These are phyloP conservation scores for Citropsis articulata DNA, from an alignment of 345 rosid species.

Conservation along the genomic window DNA sequence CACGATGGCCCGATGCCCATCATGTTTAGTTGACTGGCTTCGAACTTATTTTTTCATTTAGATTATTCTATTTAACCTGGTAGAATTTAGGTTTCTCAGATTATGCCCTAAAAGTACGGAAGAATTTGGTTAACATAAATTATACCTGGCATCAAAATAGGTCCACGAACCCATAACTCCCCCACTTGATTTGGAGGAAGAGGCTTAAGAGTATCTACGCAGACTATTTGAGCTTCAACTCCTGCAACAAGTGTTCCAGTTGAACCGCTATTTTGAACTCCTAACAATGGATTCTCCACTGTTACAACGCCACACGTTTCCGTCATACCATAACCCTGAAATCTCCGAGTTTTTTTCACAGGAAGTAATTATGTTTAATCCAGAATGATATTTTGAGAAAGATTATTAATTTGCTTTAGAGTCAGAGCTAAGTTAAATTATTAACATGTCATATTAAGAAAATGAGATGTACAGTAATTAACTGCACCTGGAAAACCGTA, in stretches of 20 bases:
- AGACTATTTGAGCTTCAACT: constrained; percentile 67
- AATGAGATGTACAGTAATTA: not conserved
- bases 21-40: too few relatives aligned
- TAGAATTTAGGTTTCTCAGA: too few relatives aligned
- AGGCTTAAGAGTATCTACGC: constrained; percentile 55
- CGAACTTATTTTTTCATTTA: too few relatives aligned
- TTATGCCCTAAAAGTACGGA: too few relatives aligned
- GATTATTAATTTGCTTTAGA: too few relatives aligned
- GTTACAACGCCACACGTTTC: constrained; percentile 73
- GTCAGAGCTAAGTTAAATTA: too few relatives aligned
- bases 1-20: too few relatives aligned
- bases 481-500: constrained; percentile 62
- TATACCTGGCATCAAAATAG: constrained; percentile 89
- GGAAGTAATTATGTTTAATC: not conserved
- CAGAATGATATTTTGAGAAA: too few relatives aligned
- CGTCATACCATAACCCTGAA: constrained; percentile 93
- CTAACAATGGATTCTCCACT: constrained; percentile 46
- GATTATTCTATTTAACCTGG: too few relatives aligned
- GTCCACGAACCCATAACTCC: constrained; percentile 89
- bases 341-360: constrained; percentile 7
- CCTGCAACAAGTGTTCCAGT: constrained; percentile 68
- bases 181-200: constrained; percentile 78
- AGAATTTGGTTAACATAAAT: not conserved
- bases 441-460: not conserved
- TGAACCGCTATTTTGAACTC: constrained; percentile 58